A percentile compares a stretch with the other conserved stretches of the same genome.
These are phyloP conservation scores for Eimeria praecox DNA, from an alignment of 169 alveolate genomes.

Conservation along the genomic window DNA sequence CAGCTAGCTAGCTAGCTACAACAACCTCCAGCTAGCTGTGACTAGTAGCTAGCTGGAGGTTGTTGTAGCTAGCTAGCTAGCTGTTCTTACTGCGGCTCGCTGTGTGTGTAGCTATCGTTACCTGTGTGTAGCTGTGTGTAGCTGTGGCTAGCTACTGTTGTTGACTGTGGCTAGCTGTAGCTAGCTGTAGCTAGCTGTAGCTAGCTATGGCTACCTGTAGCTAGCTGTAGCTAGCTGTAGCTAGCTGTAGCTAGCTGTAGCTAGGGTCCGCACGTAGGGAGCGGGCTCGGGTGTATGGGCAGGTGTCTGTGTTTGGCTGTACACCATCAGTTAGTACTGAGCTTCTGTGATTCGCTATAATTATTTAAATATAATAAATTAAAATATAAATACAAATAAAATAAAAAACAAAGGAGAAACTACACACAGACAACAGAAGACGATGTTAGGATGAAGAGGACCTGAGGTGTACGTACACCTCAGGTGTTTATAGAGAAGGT, in stretches of 20 bases:
- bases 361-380: background rate
- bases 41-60: background rate
- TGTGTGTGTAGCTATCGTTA: constrained; percentile 30
- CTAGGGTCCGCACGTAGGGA: no score
- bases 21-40: background rate
- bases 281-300: background rate
- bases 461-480: background rate
- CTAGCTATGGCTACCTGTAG: constrained; percentile 55
- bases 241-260: constrained; percentile 2
- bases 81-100: background rate
- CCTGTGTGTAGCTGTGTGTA: constrained; percentile 5
- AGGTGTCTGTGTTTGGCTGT: background rate
- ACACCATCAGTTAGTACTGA: background rate
- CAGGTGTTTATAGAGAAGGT: background rate
- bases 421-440: no score
- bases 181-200: constrained; percentile 23
- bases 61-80: background rate
- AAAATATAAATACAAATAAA: background rate
- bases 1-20: background rate
- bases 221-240: constrained; percentile 9
- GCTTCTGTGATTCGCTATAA: background rate
- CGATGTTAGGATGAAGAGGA: no score
- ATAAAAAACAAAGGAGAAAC: background rate
- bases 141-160: background rate
- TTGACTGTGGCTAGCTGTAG: constrained; percentile 4